These are phyloP conservation scores for Globisporangium perplexum DNA, from an alignment of 352 stramenopile species.

Conservation along the genomic window DNA sequence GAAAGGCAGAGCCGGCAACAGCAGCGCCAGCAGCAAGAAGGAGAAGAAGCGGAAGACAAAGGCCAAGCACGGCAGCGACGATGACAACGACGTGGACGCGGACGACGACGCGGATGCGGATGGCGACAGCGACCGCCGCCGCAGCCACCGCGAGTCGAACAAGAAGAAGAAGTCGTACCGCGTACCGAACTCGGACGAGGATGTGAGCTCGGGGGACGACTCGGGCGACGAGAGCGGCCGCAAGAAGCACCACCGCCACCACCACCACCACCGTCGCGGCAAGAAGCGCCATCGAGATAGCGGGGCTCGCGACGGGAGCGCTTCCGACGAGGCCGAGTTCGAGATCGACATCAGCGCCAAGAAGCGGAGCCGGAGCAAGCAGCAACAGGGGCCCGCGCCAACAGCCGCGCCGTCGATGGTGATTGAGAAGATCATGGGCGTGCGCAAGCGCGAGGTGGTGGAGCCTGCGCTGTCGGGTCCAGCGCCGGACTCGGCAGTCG, in stretches of 20 bases:
- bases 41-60: constrained; percentile 15
- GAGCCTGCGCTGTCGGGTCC: constrained; percentile 15
- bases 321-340: constrained; percentile 41
- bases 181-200: constrained; percentile 77
- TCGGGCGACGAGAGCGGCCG: constrained; percentile 17
- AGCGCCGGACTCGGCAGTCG: constrained; percentile 21
- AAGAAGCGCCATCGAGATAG: constrained; percentile 22
- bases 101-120: constrained; percentile 18
- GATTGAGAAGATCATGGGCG: constrained; percentile 88
- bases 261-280: constrained; percentile 5
- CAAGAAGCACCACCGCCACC: constrained; percentile 8
- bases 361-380: constrained; percentile 25
- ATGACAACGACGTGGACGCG: constrained; percentile 5
- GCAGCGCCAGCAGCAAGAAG: constrained; percentile 15
- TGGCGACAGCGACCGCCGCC: constrained; percentile 31
- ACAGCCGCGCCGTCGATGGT: constrained; percentile 45
- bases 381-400: neutral
- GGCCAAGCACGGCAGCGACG: constrained; percentile 5
- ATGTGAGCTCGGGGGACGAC: constrained; percentile 42
- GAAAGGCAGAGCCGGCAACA: constrained; percentile 12
- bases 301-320: constrained; percentile 16
- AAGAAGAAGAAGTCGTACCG: constrained; percentile 76
- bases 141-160: constrained; percentile 57
- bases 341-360: constrained; percentile 21
- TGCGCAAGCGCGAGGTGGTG: constrained; percentile 39